Evolutionary conservation across 805 yeast genomes (phyloP).

Genomic region (Ogataea ganodermae): DNA sequence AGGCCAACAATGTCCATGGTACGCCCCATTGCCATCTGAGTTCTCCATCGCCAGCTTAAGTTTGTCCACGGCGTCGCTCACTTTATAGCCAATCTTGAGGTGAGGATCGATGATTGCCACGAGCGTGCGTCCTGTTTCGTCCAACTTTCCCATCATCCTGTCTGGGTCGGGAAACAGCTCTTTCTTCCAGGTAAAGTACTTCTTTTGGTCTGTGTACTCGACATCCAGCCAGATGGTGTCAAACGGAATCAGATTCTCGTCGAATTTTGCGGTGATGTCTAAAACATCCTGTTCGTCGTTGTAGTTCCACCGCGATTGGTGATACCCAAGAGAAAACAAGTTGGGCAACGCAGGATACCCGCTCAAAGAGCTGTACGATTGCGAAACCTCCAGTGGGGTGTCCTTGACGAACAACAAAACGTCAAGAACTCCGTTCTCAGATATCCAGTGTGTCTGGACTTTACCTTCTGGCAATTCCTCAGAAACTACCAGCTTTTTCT

Average conservation of each 20-base stretch:
- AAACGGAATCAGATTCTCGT: slow-evolving; percentile 72
- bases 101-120: slow-evolving; percentile 93
- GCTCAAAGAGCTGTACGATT: slow-evolving; percentile 65
- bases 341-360: slow-evolving; percentile 79
- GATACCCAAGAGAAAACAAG: slow-evolving; percentile 81
- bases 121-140: slow-evolving; percentile 72
- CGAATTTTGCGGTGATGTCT: slow-evolving; percentile 70
- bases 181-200: slow-evolving; percentile 89
- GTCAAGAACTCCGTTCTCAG: slow-evolving; percentile 86
- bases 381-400: slow-evolving; percentile 55
- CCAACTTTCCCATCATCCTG: slow-evolving; percentile 64
- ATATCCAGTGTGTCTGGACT: slow-evolving; percentile 80
- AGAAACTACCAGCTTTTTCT: slow-evolving; percentile 2
- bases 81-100: slow-evolving; percentile 67
- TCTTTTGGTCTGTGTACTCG: slow-evolving; percentile 83
- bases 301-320: slow-evolving; percentile 98
- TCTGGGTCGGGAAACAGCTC: slow-evolving; percentile 74
- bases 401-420: slow-evolving; percentile 63
- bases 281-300: slow-evolving; percentile 84
- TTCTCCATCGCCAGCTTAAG: slow-evolving; percentile 47
- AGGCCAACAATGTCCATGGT: slow-evolving; percentile 95
- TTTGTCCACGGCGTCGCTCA: slow-evolving; percentile 54
- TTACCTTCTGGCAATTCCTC: slow-evolving; percentile 15
- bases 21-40: slow-evolving; percentile 46
- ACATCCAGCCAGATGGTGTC: slow-evolving; percentile 95